A percentile compares a stretch with the other conserved stretches of the same genome.
Conservation (phyloP, 2,329 filamentous ascomycete species). For the Aspergillus glaucus region DNA sequence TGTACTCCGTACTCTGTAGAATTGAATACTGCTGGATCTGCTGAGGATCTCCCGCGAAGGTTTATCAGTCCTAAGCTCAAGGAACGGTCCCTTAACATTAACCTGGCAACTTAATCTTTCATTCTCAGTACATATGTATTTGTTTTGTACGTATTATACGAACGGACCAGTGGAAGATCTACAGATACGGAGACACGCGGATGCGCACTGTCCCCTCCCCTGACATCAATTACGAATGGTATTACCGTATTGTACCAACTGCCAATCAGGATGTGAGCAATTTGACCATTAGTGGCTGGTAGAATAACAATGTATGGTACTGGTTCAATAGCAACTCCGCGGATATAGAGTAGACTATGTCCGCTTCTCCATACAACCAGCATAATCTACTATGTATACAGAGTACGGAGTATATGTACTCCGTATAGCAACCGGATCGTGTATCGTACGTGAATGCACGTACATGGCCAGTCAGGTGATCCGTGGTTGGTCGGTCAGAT, state of each 20-base stretch:
- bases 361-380: not conserved
- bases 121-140: not conserved
- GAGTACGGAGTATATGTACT: not conserved
- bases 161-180: not conserved
- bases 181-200: not conserved
- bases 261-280: not conserved
- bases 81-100: slow-evolving; percentile 11
- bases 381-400: not conserved
- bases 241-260: not conserved
- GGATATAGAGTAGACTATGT: not conserved
- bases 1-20: not conserved
- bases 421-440: not conserved
- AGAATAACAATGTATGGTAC: not conserved
- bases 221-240: not conserved
- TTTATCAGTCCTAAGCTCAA: slow-evolving; percentile 24
- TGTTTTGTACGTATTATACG: not conserved
- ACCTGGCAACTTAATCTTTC: not conserved
- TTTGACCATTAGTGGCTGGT: too few relatives aligned
- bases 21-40: slow-evolving; percentile 19
- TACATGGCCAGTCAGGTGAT: too few relatives aligned
- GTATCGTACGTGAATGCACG: too few relatives aligned
- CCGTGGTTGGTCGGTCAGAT: too few relatives aligned
- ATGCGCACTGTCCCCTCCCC: not conserved
- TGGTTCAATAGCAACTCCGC: not conserved
- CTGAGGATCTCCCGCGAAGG: slow-evolving; percentile 33